Conservation (phyloP, 2,329 filamentous ascomycete species). For the Lachnellula subtilissima region DNA sequence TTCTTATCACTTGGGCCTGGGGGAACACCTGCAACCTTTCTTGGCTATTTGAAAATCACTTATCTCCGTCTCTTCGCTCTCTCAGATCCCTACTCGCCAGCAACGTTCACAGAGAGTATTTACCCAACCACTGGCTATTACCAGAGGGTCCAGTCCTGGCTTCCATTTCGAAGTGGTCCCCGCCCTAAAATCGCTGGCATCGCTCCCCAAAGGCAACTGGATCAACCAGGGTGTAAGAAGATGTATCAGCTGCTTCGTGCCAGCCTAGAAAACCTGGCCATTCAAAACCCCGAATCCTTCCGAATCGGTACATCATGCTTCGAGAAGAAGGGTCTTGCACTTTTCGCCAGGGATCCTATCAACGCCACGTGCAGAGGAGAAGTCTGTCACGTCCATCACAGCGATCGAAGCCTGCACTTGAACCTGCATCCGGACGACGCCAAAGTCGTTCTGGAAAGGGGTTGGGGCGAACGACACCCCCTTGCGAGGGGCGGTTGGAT, state of each 20-base stretch:
- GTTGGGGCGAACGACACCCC: slow-evolving; percentile 72
- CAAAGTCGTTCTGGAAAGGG: slow-evolving; percentile 62
- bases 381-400: slow-evolving; percentile 73
- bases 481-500: slow-evolving; percentile 64
- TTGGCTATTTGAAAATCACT: slow-evolving; percentile 69
- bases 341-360: slow-evolving; percentile 63
- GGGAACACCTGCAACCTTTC: slow-evolving; percentile 69
- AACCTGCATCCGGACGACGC: slow-evolving; percentile 77
- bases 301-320: slow-evolving; percentile 68
- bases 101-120: slow-evolving; percentile 45
- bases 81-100: slow-evolving; percentile 61
- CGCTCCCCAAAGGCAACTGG: slow-evolving; percentile 73
- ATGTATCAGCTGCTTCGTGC: slow-evolving; percentile 53
- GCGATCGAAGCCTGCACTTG: slow-evolving; percentile 73
- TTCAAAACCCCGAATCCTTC: slow-evolving; percentile 42
- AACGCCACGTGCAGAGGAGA: slow-evolving; percentile 74
- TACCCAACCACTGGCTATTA: slow-evolving; percentile 58
- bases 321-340: slow-evolving; percentile 74
- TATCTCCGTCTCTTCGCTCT: slow-evolving; percentile 68
- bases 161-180: slow-evolving; percentile 58
- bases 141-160: slow-evolving; percentile 31
- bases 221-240: slow-evolving; percentile 53
- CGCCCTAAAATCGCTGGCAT: slow-evolving; percentile 69
- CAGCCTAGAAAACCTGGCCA: slow-evolving; percentile 48
- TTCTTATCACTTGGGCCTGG: slow-evolving; percentile 76